These are phyloP conservation scores for Blepharisma japonicum DNA, from an alignment of 73 alveolate genomes.

Conservation along the genomic window DNA sequence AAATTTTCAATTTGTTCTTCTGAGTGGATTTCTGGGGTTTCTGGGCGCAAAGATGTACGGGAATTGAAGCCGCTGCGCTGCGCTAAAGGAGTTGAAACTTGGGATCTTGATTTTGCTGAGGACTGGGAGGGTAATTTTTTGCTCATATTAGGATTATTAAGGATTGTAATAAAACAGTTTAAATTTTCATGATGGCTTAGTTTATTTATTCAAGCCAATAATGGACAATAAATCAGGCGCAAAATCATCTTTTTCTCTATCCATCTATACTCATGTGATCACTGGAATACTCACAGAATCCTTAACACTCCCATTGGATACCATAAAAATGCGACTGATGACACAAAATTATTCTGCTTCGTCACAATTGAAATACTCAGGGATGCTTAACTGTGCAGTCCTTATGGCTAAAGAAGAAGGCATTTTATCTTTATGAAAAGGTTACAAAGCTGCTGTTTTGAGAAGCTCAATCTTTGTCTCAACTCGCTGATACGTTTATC, in stretches of 20 bases:
- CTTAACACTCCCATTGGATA: not conserved
- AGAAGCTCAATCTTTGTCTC: not conserved
- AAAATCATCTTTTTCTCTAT: too few relatives aligned
- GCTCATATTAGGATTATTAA: too few relatives aligned
- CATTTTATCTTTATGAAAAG: not conserved
- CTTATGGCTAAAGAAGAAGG: not conserved
- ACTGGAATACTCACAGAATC: not conserved
- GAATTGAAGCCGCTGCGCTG: too few relatives aligned
- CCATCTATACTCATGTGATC: too few relatives aligned
- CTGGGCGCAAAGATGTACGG: too few relatives aligned
- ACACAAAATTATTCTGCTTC: not conserved
- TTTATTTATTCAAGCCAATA: too few relatives aligned
- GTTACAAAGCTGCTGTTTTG: not conserved
- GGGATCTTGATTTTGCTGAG: too few relatives aligned
- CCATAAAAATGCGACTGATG: not conserved
- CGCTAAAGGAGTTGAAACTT: too few relatives aligned
- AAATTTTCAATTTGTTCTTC: not conserved
- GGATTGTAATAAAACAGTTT: too few relatives aligned
- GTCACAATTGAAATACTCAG: not conserved
- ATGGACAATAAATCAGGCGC: too few relatives aligned
- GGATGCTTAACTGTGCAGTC: not conserved
- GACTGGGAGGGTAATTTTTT: too few relatives aligned
- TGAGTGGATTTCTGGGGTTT: not conserved
- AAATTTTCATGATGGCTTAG: too few relatives aligned
- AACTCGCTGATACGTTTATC: not conserved